These are phyloP conservation scores for Aspergillus quadrilineatus DNA, from an alignment of 2,329 filamentous ascomycete species.

Conservation along the genomic window DNA sequence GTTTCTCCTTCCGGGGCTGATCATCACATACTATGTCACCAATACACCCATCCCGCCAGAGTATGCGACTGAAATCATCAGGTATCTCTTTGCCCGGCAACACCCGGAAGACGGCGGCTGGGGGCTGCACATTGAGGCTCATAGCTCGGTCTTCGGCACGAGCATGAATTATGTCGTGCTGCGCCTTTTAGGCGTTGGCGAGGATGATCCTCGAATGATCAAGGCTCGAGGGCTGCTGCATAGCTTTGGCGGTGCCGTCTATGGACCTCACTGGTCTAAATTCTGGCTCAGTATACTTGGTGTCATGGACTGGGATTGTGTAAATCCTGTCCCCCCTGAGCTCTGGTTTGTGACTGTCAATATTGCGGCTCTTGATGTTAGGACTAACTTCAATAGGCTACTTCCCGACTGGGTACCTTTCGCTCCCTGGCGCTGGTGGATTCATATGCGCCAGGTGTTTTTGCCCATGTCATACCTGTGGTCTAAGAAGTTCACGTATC, in stretches of 20 bases:
- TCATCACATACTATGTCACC: constrained; percentile 85
- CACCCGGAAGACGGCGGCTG: constrained; percentile 90
- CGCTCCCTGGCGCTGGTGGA: constrained; percentile 94
- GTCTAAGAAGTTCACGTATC: constrained; percentile 76
- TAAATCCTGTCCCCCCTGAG: constrained; percentile 92
- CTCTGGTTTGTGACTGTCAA: constrained; percentile 61
- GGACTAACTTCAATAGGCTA: constrained; percentile 48
- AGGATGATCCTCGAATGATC: constrained; percentile 80
- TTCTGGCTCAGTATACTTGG: constrained; percentile 88
- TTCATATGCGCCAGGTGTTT: constrained; percentile 97
- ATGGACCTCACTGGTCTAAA: constrained; percentile 93
- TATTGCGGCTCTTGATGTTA: not conserved
- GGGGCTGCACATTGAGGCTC: constrained; percentile 92
- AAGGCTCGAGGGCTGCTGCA: constrained; percentile 81
- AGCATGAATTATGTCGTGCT: constrained; percentile 81
- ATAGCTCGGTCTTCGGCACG: constrained; percentile 89
- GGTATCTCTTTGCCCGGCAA: constrained; percentile 84
- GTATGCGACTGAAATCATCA: constrained; percentile 83
- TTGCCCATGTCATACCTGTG: constrained; percentile 88
- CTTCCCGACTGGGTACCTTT: constrained; percentile 88
- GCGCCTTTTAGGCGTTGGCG: constrained; percentile 76
- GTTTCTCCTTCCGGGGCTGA: constrained; percentile 85
- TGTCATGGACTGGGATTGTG: constrained; percentile 82
- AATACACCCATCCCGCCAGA: constrained; percentile 79
- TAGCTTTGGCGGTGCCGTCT: constrained; percentile 77